Conservation (phyloP, 1,284 basidiomycete genomes). For the Malassezia vespertilionis region DNA sequence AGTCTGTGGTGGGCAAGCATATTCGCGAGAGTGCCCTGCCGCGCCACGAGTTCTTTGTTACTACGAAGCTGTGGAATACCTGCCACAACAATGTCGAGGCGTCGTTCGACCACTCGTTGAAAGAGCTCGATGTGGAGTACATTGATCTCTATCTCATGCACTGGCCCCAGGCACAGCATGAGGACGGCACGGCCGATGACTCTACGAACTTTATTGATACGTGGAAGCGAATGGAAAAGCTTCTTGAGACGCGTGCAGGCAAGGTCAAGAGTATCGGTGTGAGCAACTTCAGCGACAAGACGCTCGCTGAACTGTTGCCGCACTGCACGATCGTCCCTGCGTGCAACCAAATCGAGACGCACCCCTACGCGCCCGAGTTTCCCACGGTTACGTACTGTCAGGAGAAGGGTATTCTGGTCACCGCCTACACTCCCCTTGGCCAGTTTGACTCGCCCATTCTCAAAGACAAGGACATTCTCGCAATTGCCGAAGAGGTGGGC, state of each 20-base stretch:
- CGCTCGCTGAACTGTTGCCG: constrained; percentile 24
- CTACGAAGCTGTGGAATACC: constrained; percentile 65
- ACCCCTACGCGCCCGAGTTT: constrained; percentile 51
- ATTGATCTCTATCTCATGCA: constrained; percentile 49
- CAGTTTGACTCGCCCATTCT: constrained; percentile 65
- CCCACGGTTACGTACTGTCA: constrained; percentile 60
- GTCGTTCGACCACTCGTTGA: constrained; percentile 61
- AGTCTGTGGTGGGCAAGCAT: constrained; percentile 71
- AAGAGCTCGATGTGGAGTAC: constrained; percentile 61
- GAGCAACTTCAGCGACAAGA: constrained; percentile 31
- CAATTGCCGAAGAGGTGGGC: constrained; percentile 53
- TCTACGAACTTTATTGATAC: constrained; percentile 24
- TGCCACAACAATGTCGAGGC: constrained; percentile 21
- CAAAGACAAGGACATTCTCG: constrained; percentile 57
- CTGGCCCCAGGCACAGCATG: constrained; percentile 25
- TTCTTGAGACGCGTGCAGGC: constrained; percentile 32
- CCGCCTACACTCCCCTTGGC: constrained; percentile 76
- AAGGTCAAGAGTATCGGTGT: constrained; percentile 55
- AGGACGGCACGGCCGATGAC: constrained; percentile 20
- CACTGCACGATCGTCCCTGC: constrained; percentile 31
- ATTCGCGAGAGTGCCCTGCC: constrained; percentile 62
- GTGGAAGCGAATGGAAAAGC: constrained; percentile 38
- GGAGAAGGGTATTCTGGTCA: constrained; percentile 59
- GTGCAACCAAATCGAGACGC: constrained; percentile 35
- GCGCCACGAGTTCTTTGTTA: constrained; percentile 70